A percentile compares a stretch with the other conserved stretches of the same genome.
Evolutionary conservation across 495 filamentous ascomycete genomes (phyloP).

Genomic region (Hypoxylon fragiforme): DNA sequence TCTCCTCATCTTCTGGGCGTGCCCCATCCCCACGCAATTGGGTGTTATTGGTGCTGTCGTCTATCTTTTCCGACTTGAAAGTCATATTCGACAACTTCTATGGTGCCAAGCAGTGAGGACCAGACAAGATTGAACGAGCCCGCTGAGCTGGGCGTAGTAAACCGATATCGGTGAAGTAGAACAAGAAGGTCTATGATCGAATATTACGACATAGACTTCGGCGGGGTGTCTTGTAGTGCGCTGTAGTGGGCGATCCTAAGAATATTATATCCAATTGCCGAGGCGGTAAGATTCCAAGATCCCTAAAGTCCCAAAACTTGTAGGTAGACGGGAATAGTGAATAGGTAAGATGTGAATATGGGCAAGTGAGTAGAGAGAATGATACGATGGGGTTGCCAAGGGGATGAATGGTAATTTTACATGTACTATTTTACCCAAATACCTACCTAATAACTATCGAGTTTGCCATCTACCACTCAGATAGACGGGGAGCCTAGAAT

Average conservation of each 20-base stretch:
- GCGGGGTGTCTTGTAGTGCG: too few species aligned
- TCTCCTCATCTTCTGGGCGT: slow-evolving; percentile 11
- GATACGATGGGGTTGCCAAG: too few species aligned
- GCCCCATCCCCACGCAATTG: neutral
- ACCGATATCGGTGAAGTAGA: neutral
- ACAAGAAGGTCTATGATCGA: neutral
- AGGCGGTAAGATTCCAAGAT: too few species aligned
- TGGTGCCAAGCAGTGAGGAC: neutral
- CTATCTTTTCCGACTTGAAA: slow-evolving; percentile 21
- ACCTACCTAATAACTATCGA: neutral
- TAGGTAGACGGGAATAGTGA: too few species aligned
- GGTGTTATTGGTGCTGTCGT: slow-evolving; percentile 13
- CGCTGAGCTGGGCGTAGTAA: neutral
- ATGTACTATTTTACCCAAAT: neutral
- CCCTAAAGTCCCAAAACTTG: too few species aligned
- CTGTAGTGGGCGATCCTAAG: too few species aligned
- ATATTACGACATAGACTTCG: too few species aligned
- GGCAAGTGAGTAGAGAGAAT: too few species aligned
- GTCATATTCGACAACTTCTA: slow-evolving; percentile 9
- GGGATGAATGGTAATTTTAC: too few species aligned
- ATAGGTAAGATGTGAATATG: too few species aligned
- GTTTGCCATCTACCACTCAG: too few species aligned
- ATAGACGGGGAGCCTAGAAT: neutral
- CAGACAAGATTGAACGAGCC: neutral
- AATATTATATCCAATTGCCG: too few species aligned